Evolutionary conservation across 768 basidiomycete genomes (phyloP).

Genomic region (Krasilnikovozyma curviuscula): DNA sequence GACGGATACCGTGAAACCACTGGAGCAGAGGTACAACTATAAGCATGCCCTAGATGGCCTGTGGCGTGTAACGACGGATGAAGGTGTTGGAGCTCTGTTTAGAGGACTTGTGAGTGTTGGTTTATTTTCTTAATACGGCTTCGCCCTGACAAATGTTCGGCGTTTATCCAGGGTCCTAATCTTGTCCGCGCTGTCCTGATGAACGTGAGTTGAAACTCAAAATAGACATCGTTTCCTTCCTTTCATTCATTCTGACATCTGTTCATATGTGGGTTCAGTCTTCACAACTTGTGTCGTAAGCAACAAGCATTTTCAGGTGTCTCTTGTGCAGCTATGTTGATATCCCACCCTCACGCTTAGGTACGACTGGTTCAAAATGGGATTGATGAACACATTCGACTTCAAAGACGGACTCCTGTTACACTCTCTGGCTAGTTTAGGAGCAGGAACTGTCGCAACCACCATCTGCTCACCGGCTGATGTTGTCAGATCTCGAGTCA

Average conservation of each 20-base stretch:
- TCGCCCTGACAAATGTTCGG: no score
- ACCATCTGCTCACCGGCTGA: conserved; percentile 78
- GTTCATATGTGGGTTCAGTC: background rate
- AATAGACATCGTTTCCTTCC: background rate
- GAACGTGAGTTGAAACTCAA: conserved; percentile 41
- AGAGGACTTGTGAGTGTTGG: conserved; percentile 13
- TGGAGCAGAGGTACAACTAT: conserved; percentile 68
- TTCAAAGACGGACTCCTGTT: conserved; percentile 64
- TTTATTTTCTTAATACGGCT: conserved; percentile 77
- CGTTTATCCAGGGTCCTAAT: conserved; percentile 64
- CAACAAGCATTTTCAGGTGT: conserved; percentile 6
- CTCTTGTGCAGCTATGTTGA: background rate
- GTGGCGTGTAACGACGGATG: conserved; percentile 42
- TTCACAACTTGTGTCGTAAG: conserved; percentile 73
- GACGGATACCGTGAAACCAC: conserved; percentile 73
- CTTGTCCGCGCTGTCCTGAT: conserved; percentile 69
- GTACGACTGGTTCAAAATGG: conserved; percentile 81
- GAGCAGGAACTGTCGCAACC: conserved; percentile 73
- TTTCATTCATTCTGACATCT: background rate
- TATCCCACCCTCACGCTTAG: conserved; percentile 27
- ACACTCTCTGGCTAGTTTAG: conserved; percentile 73
- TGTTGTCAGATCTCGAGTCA: conserved; percentile 69
- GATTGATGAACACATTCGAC: conserved; percentile 48
- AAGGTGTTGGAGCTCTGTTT: conserved; percentile 10
- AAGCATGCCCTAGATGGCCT: conserved; percentile 76